phyloP scores from a whole-genome alignment of 148 eudicot genomes.

The Amaranthus palmeri region DNA sequence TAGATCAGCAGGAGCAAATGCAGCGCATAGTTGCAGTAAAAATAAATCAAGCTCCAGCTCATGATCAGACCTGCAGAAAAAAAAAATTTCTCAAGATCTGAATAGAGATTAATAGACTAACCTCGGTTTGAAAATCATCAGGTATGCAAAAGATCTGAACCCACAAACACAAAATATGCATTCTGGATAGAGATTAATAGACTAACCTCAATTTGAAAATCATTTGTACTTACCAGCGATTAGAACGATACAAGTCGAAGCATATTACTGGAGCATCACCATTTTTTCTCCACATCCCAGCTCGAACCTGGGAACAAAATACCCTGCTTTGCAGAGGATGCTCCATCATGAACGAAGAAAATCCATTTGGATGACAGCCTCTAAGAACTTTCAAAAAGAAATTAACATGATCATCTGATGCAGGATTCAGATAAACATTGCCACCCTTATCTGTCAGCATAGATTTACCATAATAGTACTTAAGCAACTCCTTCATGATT shows the following conservation, averaged over 20 bases:
- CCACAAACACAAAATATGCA: neutral
- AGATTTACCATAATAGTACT: slow-evolving; percentile 53
- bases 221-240: slow-evolving; percentile 56
- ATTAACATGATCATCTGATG: slow-evolving; percentile 30
- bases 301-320: slow-evolving; percentile 90
- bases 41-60: slow-evolving; percentile 82
- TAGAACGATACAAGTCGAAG: slow-evolving; percentile 80
- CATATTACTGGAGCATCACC: slow-evolving; percentile 75
- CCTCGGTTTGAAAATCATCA: neutral
- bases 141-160: neutral
- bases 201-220: neutral
- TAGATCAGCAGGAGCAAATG: slow-evolving; percentile 91
- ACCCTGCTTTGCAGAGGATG: slow-evolving; percentile 90
- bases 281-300: slow-evolving; percentile 98
- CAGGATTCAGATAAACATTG: slow-evolving; percentile 27
- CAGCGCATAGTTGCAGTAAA: slow-evolving; percentile 93
- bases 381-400: slow-evolving; percentile 61
- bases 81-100: neutral
- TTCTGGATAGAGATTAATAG: neutral
- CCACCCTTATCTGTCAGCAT: slow-evolving; percentile 18
- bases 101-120: neutral
- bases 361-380: slow-evolving; percentile 85
- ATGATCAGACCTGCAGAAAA: slow-evolving; percentile 69
- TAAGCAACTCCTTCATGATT: slow-evolving; percentile 58
- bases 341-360: slow-evolving; percentile 88